Conservation (phyloP, 2,329 filamentous ascomycete genomes). For the Ophiobolus disseminans region DNA sequence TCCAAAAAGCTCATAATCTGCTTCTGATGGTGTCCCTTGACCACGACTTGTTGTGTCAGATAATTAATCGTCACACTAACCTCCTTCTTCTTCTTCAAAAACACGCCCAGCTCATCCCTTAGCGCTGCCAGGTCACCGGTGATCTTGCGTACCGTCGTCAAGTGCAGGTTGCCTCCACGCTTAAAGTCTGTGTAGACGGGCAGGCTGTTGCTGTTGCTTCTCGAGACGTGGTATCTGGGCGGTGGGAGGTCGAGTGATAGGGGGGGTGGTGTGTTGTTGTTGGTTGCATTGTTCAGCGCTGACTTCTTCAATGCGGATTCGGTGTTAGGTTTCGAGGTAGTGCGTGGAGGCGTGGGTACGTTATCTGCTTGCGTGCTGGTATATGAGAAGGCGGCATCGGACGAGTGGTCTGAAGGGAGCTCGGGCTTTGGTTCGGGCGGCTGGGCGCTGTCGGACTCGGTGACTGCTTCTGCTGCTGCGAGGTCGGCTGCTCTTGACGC, state of each 20-base stretch:
- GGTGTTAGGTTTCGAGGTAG: conserved; percentile 6
- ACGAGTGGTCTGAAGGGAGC: conserved; percentile 23
- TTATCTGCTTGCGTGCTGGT: conserved; percentile 11
- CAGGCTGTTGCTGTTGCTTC: conserved; percentile 73
- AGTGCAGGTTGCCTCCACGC: conserved; percentile 75
- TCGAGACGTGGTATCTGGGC: conserved; percentile 71
- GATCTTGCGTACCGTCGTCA: conserved; percentile 79
- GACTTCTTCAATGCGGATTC: not conserved
- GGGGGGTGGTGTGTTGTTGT: not conserved
- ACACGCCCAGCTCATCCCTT: conserved; percentile 66
- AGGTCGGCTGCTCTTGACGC: conserved; percentile 39
- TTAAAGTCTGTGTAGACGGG: conserved; percentile 79
- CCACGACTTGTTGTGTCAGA: conserved; percentile 71
- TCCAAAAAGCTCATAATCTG: conserved; percentile 22
- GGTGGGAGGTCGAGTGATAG: conserved; percentile 24
- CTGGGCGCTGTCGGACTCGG: conserved; percentile 43
- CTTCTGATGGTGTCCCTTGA: conserved; percentile 36
- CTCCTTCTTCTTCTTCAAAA: conserved; percentile 64
- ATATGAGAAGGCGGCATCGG: not conserved
- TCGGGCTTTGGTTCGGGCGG: conserved; percentile 28
- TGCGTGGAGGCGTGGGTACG: conserved; percentile 12
- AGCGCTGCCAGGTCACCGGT: conserved; percentile 74
- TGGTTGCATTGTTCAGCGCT: no score
- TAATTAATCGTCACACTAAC: conserved; percentile 65
- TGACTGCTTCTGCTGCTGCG: conserved; percentile 43